Evolutionary conservation across 495 filamentous ascomycete species (phyloP).

Genomic region (Antarctomyces pellizariae): DNA sequence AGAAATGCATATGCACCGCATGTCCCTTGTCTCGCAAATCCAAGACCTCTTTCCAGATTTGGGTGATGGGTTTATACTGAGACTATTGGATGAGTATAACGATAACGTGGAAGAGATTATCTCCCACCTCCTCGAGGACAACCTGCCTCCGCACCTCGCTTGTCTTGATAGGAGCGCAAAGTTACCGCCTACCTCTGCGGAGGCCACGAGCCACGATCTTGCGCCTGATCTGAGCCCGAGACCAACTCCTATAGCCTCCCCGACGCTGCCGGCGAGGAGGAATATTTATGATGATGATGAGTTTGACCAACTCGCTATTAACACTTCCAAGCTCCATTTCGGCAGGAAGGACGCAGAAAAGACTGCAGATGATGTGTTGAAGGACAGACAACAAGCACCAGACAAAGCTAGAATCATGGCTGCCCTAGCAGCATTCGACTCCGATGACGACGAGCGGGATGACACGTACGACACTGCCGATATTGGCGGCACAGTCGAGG

Average conservation of each 20-base stretch:
- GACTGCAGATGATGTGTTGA: slow-evolving; percentile 37
- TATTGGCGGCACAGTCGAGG: slow-evolving; percentile 68
- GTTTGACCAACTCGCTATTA: slow-evolving; percentile 44
- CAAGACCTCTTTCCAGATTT: slow-evolving; percentile 87
- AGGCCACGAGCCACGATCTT: slow-evolving; percentile 8
- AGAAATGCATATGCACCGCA: slow-evolving; percentile 51
- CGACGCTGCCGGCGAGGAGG: slow-evolving; percentile 16
- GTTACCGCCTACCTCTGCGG: slow-evolving; percentile 1
- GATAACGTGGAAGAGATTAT: slow-evolving; percentile 62
- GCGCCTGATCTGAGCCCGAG: slow-evolving; percentile 15
- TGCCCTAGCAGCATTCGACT: slow-evolving; percentile 76
- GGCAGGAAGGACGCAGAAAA: slow-evolving; percentile 40
- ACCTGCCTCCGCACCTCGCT: slow-evolving; percentile 39
- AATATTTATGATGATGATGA: slow-evolving; percentile 67
- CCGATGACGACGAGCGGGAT: slow-evolving; percentile 89
- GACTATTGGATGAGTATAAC: slow-evolving; percentile 54
- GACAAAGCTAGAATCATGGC: slow-evolving; percentile 79
- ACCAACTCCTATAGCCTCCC: slow-evolving; percentile 19
- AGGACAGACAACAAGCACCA: slow-evolving; percentile 26
- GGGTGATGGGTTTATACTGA: slow-evolving; percentile 58
- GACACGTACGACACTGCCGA: slow-evolving; percentile 89
- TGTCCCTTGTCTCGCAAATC: slow-evolving; percentile 65
- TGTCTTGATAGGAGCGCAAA: slow-evolving; percentile 20
- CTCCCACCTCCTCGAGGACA: slow-evolving; percentile 63
- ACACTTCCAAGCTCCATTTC: slow-evolving; percentile 40